These are phyloP conservation scores for Russula sp. DNA, from an alignment of 768 basidiomycete species.

Conservation along the genomic window DNA sequence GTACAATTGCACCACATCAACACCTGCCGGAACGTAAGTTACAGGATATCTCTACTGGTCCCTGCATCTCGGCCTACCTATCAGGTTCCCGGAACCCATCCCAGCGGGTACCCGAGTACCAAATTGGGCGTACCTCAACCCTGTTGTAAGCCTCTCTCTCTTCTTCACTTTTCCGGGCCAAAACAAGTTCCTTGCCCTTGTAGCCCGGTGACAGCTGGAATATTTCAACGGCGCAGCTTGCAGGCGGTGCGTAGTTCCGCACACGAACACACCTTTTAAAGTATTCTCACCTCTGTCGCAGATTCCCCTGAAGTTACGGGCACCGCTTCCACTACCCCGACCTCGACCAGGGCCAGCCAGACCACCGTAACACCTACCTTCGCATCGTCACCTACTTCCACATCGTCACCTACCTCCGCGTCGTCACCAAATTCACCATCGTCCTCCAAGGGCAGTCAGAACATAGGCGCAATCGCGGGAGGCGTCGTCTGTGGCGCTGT, in stretches of 20 bases:
- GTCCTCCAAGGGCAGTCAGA: slow-evolving; percentile 10
- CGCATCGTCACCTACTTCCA: no score
- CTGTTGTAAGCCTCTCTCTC: slow-evolving; percentile 31
- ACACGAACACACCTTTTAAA: neutral
- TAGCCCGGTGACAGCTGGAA: slow-evolving; percentile 16
- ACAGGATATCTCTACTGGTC: neutral
- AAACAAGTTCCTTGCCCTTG: neutral
- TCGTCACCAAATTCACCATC: neutral
- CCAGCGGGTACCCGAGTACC: slow-evolving; percentile 42
- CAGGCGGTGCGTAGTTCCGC: neutral
- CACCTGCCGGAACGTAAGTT: slow-evolving; percentile 10
- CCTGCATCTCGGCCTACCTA: neutral
- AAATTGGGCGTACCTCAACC: slow-evolving; percentile 44
- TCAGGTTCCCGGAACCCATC: slow-evolving; percentile 27
- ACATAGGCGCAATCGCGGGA: slow-evolving; percentile 60
- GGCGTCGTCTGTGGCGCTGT: slow-evolving; percentile 54
- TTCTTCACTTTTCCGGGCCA: neutral
- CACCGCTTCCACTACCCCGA: neutral
- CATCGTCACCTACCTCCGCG: neutral
- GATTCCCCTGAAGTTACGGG: slow-evolving; percentile 15
- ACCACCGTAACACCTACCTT: neutral
- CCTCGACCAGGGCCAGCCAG: neutral
- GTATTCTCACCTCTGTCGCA: neutral
- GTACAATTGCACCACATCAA: slow-evolving; percentile 2
- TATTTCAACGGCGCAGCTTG: neutral